Evolutionary conservation across 768 basidiomycete species (phyloP), one percentile per base, ranked within the genome.

Genomic region (Pholiota microspora): DNA sequence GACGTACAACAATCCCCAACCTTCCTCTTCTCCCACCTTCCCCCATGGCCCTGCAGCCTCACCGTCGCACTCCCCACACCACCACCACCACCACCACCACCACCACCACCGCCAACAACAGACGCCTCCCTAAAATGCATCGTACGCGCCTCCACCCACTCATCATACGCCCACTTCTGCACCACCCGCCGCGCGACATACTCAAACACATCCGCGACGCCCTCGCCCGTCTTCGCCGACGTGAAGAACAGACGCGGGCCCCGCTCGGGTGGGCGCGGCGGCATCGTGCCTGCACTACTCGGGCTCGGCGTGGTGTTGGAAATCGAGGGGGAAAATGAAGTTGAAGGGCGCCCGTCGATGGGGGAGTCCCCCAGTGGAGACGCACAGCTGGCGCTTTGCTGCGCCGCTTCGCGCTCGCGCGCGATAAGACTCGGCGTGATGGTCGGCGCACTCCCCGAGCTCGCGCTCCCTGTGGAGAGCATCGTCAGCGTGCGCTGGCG

Each of bases 211-310:
- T 84, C 85, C 1, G 64, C 47, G 0, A 92, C 88, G 7, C 87
- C 84, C 31, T 81, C 77, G 0, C 91, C 91, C 3, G 87, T 89
- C 69, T 89, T 89, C 2, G 91, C 89, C 0, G 85, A 88, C 5
- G 88, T 82, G 63, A 88, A 86, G 67, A 91, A 89, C 9, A 91
- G 70, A 66, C 75, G 81, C 0, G 88, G 85, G 2, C 85, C 80
- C 1, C 67, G 73, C 27, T 82, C 83, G 0, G 74, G 79, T n/a
- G 70, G 69, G 4, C 68, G 62, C 12, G 63, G 65, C 24, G 63
- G 62, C 28, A 54, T 54, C 23, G 55, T 52, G 35, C 18, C n/a
- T 23, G 50, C 0, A 21, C 21, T 31, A 48, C 31, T 12, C 42
- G 42, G 27, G 52, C 31, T 23, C n/a, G 23, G 3, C 28, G 15